Evolutionary conservation across 352 stramenopile species (phyloP).

Genomic region (Phytophthora sansomeana): DNA sequence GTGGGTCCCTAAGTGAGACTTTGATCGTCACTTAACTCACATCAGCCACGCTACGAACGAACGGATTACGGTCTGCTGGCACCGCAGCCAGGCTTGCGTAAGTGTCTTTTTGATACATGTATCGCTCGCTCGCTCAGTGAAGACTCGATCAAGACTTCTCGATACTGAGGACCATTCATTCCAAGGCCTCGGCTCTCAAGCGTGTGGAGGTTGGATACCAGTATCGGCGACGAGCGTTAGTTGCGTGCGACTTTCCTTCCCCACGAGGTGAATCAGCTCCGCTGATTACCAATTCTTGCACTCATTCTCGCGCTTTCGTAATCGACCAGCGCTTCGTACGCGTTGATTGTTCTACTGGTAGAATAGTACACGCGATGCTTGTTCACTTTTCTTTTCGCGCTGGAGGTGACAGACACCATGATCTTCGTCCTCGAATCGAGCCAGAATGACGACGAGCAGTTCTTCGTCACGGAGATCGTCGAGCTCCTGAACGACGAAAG

Average conservation of each 20-base stretch:
- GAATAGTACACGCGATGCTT: background rate
- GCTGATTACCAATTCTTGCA: constrained; percentile 25
- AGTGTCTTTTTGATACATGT: too few relatives aligned
- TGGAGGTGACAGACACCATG: constrained; percentile 5
- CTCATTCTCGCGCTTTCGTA: constrained; percentile 4
- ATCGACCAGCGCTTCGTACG: background rate
- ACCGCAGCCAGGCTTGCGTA: too few relatives aligned
- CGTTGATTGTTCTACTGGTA: too few relatives aligned
- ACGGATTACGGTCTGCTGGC: background rate
- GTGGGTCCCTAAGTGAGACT: too few relatives aligned
- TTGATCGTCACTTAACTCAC: too few relatives aligned
- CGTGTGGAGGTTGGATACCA: too few relatives aligned
- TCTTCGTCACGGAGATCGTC: constrained; percentile 25
- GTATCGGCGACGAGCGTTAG: background rate
- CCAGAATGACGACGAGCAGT: constrained; percentile 23
- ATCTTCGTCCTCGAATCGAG: constrained; percentile 1
- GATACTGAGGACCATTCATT: too few relatives aligned
- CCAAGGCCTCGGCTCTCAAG: too few relatives aligned
- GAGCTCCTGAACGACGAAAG: constrained; percentile 19
- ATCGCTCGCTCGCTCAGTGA: too few relatives aligned
- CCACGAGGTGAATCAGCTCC: too few relatives aligned
- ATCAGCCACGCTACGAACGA: background rate
- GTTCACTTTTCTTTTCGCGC: constrained; percentile 24
- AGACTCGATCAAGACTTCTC: too few relatives aligned
- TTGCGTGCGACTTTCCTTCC: constrained; percentile 12